These are phyloP conservation scores for Aspergillus brunneoviolaceus DNA, from an alignment of 2,329 filamentous ascomycete genomes.

Conservation along the genomic window DNA sequence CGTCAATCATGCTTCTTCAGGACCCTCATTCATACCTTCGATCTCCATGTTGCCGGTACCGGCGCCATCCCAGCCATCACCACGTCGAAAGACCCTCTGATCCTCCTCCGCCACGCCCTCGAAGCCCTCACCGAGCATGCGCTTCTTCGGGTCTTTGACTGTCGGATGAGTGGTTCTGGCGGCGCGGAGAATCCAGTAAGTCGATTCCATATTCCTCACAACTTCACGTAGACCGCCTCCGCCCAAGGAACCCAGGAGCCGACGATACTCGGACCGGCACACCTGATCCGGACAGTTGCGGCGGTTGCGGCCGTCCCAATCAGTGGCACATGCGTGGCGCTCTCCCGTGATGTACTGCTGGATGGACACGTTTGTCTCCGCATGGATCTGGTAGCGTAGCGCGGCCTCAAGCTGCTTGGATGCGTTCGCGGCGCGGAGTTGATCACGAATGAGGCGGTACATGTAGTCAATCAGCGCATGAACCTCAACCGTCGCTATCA, in stretches of 20 bases:
- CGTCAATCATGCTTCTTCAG: neutral
- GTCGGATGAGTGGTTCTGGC: slow-evolving; percentile 32
- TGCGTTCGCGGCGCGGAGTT: slow-evolving; percentile 22
- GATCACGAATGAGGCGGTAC: slow-evolving; percentile 37
- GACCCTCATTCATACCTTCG: slow-evolving; percentile 25
- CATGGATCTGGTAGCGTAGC: slow-evolving; percentile 25
- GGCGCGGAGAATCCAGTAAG: slow-evolving; percentile 33
- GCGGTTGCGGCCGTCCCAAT: slow-evolving; percentile 31
- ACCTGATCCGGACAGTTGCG: slow-evolving; percentile 27
- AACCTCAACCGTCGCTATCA: slow-evolving; percentile 28
- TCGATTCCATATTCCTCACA: slow-evolving; percentile 26
- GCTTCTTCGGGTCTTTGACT: slow-evolving; percentile 20
- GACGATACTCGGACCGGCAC: slow-evolving; percentile 25
- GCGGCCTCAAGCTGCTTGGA: slow-evolving; percentile 19
- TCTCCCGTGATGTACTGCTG: slow-evolving; percentile 15
- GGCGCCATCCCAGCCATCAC: slow-evolving; percentile 36
- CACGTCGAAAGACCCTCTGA: slow-evolving; percentile 29
- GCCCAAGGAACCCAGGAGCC: slow-evolving; percentile 18
- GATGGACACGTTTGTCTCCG: slow-evolving; percentile 25
- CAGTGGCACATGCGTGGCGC: slow-evolving; percentile 34
- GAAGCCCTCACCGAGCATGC: slow-evolving; percentile 32
- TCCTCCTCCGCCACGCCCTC: slow-evolving; percentile 26
- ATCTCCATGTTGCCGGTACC: slow-evolving; percentile 33
- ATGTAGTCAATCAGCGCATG: slow-evolving; percentile 29
- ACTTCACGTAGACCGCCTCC: slow-evolving; percentile 19